These are phyloP conservation scores for Murraya paniculata DNA, from an alignment of 345 rosid genomes.

Conservation along the genomic window DNA sequence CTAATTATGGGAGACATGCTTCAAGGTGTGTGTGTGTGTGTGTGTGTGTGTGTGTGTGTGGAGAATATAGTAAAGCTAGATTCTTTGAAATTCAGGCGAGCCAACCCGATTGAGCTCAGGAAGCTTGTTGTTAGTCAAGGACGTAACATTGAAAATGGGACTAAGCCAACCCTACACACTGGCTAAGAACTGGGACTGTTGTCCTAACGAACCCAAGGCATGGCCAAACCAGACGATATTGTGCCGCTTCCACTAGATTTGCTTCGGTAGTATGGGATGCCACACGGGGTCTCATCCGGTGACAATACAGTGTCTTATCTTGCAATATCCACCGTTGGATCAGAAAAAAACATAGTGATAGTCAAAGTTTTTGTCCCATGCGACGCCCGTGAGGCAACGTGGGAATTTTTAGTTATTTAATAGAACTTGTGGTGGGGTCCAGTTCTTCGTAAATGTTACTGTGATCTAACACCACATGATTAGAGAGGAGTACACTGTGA, in stretches of 20 bases:
- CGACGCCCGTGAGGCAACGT: background rate
- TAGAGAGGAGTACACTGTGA: background rate
- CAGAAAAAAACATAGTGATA: background rate
- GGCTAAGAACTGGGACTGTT: no score
- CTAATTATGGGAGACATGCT: no score
- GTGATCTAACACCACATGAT: background rate
- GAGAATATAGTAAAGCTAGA: no score
- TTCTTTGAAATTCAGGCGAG: rapidly evolving
- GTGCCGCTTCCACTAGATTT: no score
- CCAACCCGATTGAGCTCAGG: rapidly evolving
- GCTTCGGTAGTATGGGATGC: no score
- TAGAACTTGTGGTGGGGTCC: background rate
- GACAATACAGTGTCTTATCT: background rate
- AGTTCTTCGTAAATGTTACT: background rate
- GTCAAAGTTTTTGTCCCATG: background rate
- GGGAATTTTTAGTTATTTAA: background rate
- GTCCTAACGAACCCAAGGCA: no score
- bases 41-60: rapidly evolving
- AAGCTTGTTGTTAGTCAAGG: no score
- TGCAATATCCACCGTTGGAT: background rate
- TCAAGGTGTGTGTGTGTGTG: rapidly evolving
- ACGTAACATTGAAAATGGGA: no score
- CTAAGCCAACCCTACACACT: no score
- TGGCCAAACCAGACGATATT: no score
- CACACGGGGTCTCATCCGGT: no score